Percentiles rank a stretch among this genome's conserved stretches.
phyloP scores from a whole-genome alignment of 768 basidiomycete genomes.

The Dentipellis sp. region DNA sequence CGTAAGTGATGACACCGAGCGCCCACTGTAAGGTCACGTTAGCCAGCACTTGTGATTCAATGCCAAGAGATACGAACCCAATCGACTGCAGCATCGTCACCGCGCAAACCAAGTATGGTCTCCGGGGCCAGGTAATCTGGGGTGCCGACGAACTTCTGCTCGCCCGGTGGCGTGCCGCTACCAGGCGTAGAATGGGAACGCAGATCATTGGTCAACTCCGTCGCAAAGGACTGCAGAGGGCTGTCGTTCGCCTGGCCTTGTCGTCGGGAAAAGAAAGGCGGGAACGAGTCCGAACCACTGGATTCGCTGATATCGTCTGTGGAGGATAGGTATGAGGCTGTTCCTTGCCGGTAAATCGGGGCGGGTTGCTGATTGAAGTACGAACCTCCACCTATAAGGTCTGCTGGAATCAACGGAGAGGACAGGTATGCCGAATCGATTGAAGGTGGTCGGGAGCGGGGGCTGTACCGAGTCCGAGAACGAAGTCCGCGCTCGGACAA shows the following conservation, averaged over 20 bases:
- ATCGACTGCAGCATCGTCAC: slow-evolving; percentile 92
- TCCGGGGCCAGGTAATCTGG: slow-evolving; percentile 97
- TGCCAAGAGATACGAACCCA: slow-evolving; percentile 56
- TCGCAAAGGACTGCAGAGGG: slow-evolving; percentile 80
- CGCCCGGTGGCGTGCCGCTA: slow-evolving; percentile 60
- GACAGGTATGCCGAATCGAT: slow-evolving; percentile 73
- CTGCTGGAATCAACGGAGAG: slow-evolving; percentile 61
- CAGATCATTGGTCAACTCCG: slow-evolving; percentile 74
- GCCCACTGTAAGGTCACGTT: slow-evolving; percentile 66
- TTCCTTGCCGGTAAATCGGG: slow-evolving; percentile 47
- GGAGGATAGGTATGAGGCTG: slow-evolving; percentile 57
- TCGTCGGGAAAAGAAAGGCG: slow-evolving; percentile 32
- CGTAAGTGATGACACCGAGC: slow-evolving; percentile 94
- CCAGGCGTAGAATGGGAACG: slow-evolving; percentile 66
- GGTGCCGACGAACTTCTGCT: slow-evolving; percentile 94
- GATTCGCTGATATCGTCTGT: slow-evolving; percentile 84
- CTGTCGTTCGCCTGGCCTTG: slow-evolving; percentile 49
- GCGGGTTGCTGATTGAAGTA: slow-evolving; percentile 70
- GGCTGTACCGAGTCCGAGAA: slow-evolving; percentile 45
- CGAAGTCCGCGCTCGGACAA: slow-evolving; percentile 23
- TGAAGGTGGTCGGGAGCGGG: slow-evolving; percentile 74
- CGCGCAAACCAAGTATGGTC: slow-evolving; percentile 89
- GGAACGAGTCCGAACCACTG: slow-evolving; percentile 66
- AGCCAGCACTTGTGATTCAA: slow-evolving; percentile 5
- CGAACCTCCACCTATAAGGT: slow-evolving; percentile 53